These are phyloP conservation scores for Phytophthora ohioensis DNA, from an alignment of 352 stramenopile species.

Conservation along the genomic window DNA sequence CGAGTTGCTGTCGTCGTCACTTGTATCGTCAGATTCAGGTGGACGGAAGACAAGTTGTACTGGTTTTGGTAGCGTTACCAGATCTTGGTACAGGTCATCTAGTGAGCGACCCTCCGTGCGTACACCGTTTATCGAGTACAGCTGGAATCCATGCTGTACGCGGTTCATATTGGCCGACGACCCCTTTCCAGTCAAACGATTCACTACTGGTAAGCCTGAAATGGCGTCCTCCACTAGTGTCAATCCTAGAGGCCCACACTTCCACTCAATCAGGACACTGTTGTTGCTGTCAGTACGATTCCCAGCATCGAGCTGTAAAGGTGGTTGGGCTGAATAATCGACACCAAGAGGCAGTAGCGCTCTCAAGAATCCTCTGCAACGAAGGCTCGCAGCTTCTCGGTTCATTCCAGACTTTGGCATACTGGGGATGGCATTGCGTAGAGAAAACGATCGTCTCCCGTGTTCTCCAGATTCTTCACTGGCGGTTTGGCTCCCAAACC, in stretches of 20 bases:
- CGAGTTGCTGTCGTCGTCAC: conserved; percentile 27
- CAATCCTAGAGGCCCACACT: conserved; percentile 52
- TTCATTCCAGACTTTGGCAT: conserved; percentile 6
- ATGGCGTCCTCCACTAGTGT: conserved; percentile 63
- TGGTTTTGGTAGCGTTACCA: conserved; percentile 54
- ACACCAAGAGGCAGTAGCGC: conserved; percentile 11
- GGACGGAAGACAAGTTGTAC: conserved; percentile 60
- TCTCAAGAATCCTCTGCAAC: conserved; percentile 29
- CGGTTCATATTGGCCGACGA: conserved; percentile 46
- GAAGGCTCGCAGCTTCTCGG: conserved; percentile 23
- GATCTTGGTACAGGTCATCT: conserved; percentile 42
- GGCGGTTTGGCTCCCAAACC: conserved; percentile 22
- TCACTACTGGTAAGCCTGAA: conserved; percentile 59
- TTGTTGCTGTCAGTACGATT: background rate
- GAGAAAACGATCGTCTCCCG: conserved; percentile 8
- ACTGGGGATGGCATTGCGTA: conserved; percentile 23
- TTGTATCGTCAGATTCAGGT: conserved; percentile 15
- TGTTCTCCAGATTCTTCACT: conserved; percentile 33
- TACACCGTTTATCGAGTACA: conserved; percentile 63
- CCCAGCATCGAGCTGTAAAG: conserved; percentile 6
- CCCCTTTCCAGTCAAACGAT: conserved; percentile 77
- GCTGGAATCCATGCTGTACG: conserved; percentile 53
- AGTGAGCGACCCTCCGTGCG: conserved; percentile 40
- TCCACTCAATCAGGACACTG: conserved; percentile 64
- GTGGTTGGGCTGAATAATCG: conserved; percentile 1